Evolutionary conservation across 192 early-diverging fungal genomes (phyloP).

Genomic region (Spizellomyces sp.): DNA sequence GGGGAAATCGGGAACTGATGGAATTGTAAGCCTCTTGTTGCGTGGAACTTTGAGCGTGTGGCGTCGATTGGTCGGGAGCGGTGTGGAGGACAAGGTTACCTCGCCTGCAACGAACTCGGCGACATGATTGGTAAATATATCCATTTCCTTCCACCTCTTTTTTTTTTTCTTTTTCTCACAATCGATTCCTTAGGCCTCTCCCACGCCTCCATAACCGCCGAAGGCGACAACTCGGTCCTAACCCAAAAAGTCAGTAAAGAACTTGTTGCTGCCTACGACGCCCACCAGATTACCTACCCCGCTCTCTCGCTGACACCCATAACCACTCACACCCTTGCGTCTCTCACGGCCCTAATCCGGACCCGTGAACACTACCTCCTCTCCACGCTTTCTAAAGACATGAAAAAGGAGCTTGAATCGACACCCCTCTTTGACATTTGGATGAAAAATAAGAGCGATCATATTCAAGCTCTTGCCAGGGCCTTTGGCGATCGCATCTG

Average conservation of each 20-base stretch:
- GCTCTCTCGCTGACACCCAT: conserved; percentile 40
- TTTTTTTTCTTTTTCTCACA: too few species aligned
- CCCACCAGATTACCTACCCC: conserved; percentile 45
- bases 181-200: conserved; percentile 62
- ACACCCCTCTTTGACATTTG: conserved; percentile 68
- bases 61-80: conserved; percentile 73
- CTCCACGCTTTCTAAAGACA: conserved; percentile 45
- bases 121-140: conserved; percentile 49
- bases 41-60: conserved; percentile 72
- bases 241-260: conserved; percentile 82
- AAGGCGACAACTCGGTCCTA: conserved; percentile 75
- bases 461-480: conserved; percentile 65
- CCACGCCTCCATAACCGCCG: conserved; percentile 79
- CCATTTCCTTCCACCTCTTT: neutral
- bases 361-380: conserved; percentile 36
- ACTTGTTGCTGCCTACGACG: conserved; percentile 57
- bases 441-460: conserved; percentile 75
- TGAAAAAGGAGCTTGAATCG: conserved; percentile 59
- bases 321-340: conserved; percentile 33
- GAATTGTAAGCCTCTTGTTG: conserved; percentile 56
- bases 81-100: conserved; percentile 76
- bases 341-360: conserved; percentile 46
- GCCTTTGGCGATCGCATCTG: conserved; percentile 69
- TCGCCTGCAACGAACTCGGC: conserved; percentile 66
- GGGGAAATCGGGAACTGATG: too few species aligned